phyloP scores from a whole-genome alignment of 2,329 filamentous ascomycete species.

The Xylariaceae sp. region DNA sequence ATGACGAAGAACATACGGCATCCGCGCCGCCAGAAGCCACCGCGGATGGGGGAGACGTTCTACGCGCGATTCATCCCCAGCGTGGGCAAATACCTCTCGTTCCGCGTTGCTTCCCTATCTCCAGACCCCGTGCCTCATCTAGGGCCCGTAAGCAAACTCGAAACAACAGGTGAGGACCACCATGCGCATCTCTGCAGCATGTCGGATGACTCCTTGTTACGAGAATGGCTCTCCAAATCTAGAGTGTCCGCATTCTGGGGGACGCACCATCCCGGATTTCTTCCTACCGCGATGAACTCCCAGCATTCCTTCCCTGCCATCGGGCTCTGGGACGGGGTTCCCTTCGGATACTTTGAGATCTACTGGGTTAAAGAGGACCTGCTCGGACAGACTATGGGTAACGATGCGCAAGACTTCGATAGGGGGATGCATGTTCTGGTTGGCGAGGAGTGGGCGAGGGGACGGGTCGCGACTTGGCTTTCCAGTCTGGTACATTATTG shows the following conservation, averaged over 20 bases:
- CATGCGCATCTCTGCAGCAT: conserved; percentile 40
- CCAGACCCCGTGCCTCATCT: conserved; percentile 59
- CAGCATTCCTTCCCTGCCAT: conserved; percentile 85
- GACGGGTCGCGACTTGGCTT: conserved; percentile 77
- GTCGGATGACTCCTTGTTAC: conserved; percentile 59
- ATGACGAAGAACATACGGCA: conserved; percentile 77
- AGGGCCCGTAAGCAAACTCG: conserved; percentile 50
- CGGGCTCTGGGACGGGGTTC: conserved; percentile 88
- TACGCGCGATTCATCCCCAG: conserved; percentile 86
- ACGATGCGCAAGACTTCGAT: conserved; percentile 72
- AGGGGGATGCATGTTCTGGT: conserved; percentile 84
- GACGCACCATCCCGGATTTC: conserved; percentile 59
- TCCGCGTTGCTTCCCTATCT: conserved; percentile 75
- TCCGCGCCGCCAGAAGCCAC: conserved; percentile 81
- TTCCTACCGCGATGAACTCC: conserved; percentile 60
- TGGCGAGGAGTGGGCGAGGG: conserved; percentile 88
- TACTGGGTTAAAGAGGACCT: conserved; percentile 97
- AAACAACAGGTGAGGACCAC: conserved; percentile 29
- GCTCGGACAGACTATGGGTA: conserved; percentile 65
- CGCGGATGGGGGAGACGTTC: conserved; percentile 84
- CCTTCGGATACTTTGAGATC: conserved; percentile 95
- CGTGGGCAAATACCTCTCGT: conserved; percentile 78
- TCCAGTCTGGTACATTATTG: conserved; percentile 84
- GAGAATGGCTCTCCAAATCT: conserved; percentile 84
- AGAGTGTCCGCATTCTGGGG: conserved; percentile 88